Percentiles rank a stretch among this genome's conserved stretches.
phyloP scores from a whole-genome alignment of 371 early-diverging fungal genomes.

The Lichtheimia hyalospora region DNA sequence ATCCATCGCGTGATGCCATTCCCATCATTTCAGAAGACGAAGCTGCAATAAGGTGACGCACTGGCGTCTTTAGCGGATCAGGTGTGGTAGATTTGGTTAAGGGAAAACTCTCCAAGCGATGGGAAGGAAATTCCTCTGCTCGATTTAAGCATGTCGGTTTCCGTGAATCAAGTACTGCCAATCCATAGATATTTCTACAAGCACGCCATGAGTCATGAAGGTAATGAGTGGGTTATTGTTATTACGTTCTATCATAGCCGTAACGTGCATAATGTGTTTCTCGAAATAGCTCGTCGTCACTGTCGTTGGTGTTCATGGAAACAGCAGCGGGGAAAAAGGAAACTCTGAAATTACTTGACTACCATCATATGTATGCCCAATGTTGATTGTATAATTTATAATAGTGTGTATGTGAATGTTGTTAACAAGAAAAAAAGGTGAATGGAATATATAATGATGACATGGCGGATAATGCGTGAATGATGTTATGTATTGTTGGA shows the following conservation, averaged over 20 bases:
- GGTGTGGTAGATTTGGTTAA: not conserved
- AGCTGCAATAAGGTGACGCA: conserved; percentile 40
- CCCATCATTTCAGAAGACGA: conserved; percentile 45
- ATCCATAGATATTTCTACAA: conserved; percentile 47
- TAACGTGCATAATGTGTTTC: conserved; percentile 54
- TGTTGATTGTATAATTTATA: too few species aligned
- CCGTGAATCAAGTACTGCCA: conserved; percentile 33
- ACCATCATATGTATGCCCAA: too few species aligned
- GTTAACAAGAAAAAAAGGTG: too few species aligned
- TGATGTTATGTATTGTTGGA: too few species aligned
- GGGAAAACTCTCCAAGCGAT: conserved; percentile 26
- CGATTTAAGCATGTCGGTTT: conserved; percentile 38
- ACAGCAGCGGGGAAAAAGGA: too few species aligned
- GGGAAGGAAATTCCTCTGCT: conserved; percentile 46
- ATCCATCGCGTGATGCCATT: conserved; percentile 46
- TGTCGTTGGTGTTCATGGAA: not conserved
- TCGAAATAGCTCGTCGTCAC: conserved; percentile 26
- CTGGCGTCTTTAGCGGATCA: conserved; percentile 21
- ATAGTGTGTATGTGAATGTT: too few species aligned
- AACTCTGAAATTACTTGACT: too few species aligned
- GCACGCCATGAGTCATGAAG: not conserved
- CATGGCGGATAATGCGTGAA: too few species aligned
- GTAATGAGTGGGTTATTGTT: not conserved
- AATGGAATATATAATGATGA: too few species aligned
- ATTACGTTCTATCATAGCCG: conserved; percentile 49